Evolutionary conservation across 352 stramenopile species (phyloP), one percentile per base, ranked within the genome.

Genomic region (Phytophthora nicotianae): DNA sequence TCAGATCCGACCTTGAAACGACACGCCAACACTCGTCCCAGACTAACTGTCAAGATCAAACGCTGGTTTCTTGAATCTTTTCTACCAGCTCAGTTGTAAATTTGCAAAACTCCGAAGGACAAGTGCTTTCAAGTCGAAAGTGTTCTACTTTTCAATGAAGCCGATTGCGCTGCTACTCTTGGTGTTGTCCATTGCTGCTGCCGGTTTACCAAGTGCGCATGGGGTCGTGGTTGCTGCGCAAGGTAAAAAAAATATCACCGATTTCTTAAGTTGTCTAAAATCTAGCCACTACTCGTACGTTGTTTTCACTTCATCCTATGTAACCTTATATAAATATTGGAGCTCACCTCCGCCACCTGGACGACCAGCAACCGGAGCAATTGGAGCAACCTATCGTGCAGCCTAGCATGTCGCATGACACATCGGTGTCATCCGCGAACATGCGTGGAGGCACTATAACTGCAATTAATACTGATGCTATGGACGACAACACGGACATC

Each of bases 1-100:
- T n/a, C n/a, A n/a, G n/a, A n/a, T n/a, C n/a, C n/a, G n/a, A n/a
- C n/a, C n/a, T n/a, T n/a, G n/a, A n/a, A n/a, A n/a, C n/a, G n/a
- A n/a, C n/a, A n/a, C n/a, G n/a, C n/a, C n/a, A n/a, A n/a, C n/a
- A n/a, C n/a, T n/a, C n/a, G n/a, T n/a, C n/a, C n/a, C n/a, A n/a
- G n/a, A n/a, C n/a, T n/a, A n/a, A n/a, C n/a, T n/a, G n/a, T n/a
- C n/a, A n/a, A n/a, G n/a, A n/a, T n/a, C n/a, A n/a, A n/a, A n/a
- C n/a, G n/a, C n/a, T n/a, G n/a, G n/a, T n/a, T n/a, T n/a, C n/a
- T n/a, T n/a, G n/a, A n/a, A n/a, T n/a, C n/a, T n/a, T n/a, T n/a
- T n/a, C n/a, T n/a, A n/a, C n/a, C 3, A 50, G 38, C 40, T 69
- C 61, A 69, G 54, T 69, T 23, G 20, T 23, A 21, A 65, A 69